Base-by-base conservation (phyloP, 192 early-diverging fungal genomes). In the Jimgerdemannia lactiflua region DNA sequence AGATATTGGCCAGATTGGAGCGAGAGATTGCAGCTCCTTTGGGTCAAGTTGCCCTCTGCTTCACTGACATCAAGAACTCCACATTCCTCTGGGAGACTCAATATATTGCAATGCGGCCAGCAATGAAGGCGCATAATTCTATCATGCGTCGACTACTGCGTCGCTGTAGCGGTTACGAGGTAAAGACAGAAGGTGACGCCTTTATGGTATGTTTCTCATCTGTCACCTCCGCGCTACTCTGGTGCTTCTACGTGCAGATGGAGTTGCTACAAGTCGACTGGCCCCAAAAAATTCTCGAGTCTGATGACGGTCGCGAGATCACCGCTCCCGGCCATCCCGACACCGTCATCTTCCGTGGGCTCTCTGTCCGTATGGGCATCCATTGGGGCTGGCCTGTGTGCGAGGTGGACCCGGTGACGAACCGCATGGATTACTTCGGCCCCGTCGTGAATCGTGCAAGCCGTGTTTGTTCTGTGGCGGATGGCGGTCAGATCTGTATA, bases 381-480 rank as follows among this genome's bases (percentile, higher is more conserved):
- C 96, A 97, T 79, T 94, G 93, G 86, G 96, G 96, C 71, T 83
- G 79, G 17, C 95, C 95, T 3, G 90, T 95, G 3, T 95, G 92
- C 67, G 96, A 97, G 71, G 88, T 90, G 20, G 94, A 97, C 73
- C 93, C 94, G 11, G 87, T 96, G 66, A 97, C 96, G 29, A 86
- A 90, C 43, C 91, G 96, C 65, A 97, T 97, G 96, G 96, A 97
- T 81, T 97, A 97, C 80, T 97, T 95, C 87, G 96, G 96, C 0
- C 96, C 95, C 1, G 93, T 97, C 87, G 95, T 96, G 54, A 97
- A 97, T 78, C 90, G 94, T 10, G 91, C 95, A 3, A 88, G 93
- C 42, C 89, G 96, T 66, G 92, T 96, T 64, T 91, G 92, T 70
- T 89, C 88, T 19, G 91, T 91, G 4, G 95, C 95, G 0, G 95